Evolutionary conservation across 2,329 filamentous ascomycete genomes (phyloP), one percentile per base, ranked within the genome.

Genomic region (Penicillium sp.): DNA sequence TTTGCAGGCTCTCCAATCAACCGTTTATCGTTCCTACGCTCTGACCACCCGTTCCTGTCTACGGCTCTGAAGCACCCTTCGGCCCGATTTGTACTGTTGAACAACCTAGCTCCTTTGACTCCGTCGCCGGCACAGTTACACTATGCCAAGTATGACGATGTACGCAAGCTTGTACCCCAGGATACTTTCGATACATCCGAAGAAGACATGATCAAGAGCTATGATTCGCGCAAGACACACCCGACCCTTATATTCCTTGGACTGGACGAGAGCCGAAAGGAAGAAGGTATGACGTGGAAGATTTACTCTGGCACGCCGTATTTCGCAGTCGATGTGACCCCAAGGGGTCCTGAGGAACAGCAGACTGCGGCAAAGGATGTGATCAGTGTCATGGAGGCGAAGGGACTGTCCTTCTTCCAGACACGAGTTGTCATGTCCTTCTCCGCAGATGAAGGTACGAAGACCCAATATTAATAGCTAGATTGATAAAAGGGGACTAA

Each of bases 281-380:
- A 81, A 36, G 68, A 66, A 45, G 70, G 66, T 19, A 60, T 79
- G 51, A 58, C 69, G 4, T 75, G 72, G 68, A 85, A 85, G 47
- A 80, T 81, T 51, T 95, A 96, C 71, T 83, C 80, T 34, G 94
- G 93, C 3, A 82, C 83, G 48, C 92, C 94, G 1, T 95, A 87
- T 76, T 99, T 97, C 71, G 93, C 92, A 1, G 74, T 99, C 13
- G 94, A 97, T 71, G 83, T 96, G 21, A 95, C 92, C 3, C 88
- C 91, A 0, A 85, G 82, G 60, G 87, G 84, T 1, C 79, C 79
- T 4, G 77, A 86, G 36, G 84, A 83, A 56, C 84, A 87, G 3
- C 83, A 83, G 43, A 58, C 64, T 15, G 60, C 66, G 19, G 87
- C 87, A 1, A 83, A 84, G 56, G 77, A 78, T 29, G 77, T 92